These are phyloP conservation scores for Circinella umbellata DNA, from an alignment of 371 early-diverging fungal species.

Conservation along the genomic window DNA sequence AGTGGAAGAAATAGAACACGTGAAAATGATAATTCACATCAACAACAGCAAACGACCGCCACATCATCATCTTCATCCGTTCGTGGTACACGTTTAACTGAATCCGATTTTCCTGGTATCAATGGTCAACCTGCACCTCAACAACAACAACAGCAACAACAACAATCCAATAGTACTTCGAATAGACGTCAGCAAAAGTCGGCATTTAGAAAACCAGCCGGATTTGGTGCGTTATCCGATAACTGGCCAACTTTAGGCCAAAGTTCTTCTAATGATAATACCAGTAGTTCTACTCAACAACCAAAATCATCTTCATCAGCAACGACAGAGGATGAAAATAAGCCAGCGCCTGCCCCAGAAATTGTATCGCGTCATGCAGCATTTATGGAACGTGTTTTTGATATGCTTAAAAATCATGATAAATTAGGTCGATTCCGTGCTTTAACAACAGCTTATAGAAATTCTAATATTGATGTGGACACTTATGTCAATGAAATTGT, in stretches of 20 bases:
- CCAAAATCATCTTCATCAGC: not conserved
- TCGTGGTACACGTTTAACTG: not conserved
- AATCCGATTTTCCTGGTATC: constrained; percentile 40
- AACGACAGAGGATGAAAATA: not conserved
- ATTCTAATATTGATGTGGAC: constrained; percentile 51
- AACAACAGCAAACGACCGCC: constrained; percentile 8
- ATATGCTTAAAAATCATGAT: constrained; percentile 50
- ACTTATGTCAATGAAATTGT: constrained; percentile 63
- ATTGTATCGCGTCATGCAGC: constrained; percentile 41
- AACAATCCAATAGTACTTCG: constrained; percentile 9
- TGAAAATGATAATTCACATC: constrained; percentile 5
- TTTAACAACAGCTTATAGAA: constrained; percentile 61
- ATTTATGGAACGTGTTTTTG: constrained; percentile 51
- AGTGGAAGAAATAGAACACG: constrained; percentile 17
- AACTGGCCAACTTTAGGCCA: constrained; percentile 31
- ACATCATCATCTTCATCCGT: constrained; percentile 8
- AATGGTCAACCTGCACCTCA: constrained; percentile 19
- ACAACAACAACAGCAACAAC: constrained; percentile 13
- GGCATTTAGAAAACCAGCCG: constrained; percentile 31
- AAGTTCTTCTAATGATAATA: not conserved
- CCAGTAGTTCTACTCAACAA: not conserved
- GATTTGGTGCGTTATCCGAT: constrained; percentile 36
- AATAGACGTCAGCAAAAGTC: constrained; percentile 17
- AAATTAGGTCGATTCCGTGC: constrained; percentile 65
- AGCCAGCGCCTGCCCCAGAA: constrained; percentile 3